These are phyloP conservation scores for Heliamphora exappendiculata DNA, from an alignment of 148 eudicot species.

Conservation along the genomic window DNA sequence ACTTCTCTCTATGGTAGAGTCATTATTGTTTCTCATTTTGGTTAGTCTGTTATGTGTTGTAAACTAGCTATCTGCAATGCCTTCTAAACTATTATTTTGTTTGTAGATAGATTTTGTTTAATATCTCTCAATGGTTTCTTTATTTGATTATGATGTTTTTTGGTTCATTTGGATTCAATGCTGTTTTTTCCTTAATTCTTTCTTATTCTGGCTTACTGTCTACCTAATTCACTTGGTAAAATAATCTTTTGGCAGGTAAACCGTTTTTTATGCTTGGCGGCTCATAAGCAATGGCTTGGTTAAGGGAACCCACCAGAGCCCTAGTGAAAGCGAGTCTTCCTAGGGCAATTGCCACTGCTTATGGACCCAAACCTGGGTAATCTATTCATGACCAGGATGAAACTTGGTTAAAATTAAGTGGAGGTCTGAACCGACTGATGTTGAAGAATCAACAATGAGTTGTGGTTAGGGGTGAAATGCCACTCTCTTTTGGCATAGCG, in stretches of 20 bases:
- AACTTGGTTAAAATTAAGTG: too few relatives aligned
- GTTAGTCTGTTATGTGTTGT: not conserved
- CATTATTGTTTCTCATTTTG: conserved; percentile 4
- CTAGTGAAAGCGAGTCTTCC: too few relatives aligned
- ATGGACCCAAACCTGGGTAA: too few relatives aligned
- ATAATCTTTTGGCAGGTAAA: conserved; percentile 37
- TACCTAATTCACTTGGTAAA: not conserved
- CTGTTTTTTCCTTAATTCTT: not conserved
- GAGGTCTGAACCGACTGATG: too few relatives aligned
- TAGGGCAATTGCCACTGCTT: too few relatives aligned
- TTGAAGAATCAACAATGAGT: too few relatives aligned
- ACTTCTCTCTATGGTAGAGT: not conserved
- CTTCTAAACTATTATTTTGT: not conserved
- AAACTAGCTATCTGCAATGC: not conserved
- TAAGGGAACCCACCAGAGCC: too few relatives aligned
- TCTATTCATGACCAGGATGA: too few relatives aligned
- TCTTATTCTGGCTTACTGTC: not conserved
- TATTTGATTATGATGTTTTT: not conserved
- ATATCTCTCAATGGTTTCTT: not conserved
- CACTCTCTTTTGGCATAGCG: too few relatives aligned
- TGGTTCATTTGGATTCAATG: not conserved
- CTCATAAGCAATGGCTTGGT: too few relatives aligned
- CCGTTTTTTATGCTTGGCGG: conserved; percentile 63
- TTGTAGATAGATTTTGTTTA: not conserved
- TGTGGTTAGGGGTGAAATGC: too few relatives aligned